Conservation (phyloP, 2,329 filamentous ascomycete species). For the Epichloe amarillans region DNA sequence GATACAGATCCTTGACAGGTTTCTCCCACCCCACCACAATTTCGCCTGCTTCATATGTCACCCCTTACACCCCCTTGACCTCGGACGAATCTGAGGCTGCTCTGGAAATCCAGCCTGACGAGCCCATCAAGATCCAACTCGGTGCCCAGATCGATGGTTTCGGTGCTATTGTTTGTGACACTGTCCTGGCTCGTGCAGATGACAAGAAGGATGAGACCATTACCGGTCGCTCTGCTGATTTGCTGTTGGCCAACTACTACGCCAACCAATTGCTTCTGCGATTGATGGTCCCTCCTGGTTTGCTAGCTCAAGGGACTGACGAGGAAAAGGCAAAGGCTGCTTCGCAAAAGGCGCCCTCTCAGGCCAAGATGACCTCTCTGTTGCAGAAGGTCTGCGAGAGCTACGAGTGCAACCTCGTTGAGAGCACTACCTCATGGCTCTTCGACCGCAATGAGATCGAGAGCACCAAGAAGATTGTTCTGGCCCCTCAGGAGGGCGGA, state of each 20-base stretch:
- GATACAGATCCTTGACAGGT: constrained; percentile 33
- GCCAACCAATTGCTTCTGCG: constrained; percentile 90
- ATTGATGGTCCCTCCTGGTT: constrained; percentile 80
- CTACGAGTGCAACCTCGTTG: constrained; percentile 85
- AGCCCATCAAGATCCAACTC: constrained; percentile 95
- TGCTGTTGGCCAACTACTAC: constrained; percentile 84
- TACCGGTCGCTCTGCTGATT: constrained; percentile 68
- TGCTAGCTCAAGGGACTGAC: constrained; percentile 69
- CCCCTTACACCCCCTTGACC: constrained; percentile 85
- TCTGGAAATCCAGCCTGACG: constrained; percentile 65
- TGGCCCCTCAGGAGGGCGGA: constrained; percentile 71
- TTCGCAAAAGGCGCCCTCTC: constrained; percentile 67
- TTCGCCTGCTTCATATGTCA: constrained; percentile 87
- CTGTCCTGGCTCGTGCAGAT: constrained; percentile 56
- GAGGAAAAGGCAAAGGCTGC: constrained; percentile 93
- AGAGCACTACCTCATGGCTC: constrained; percentile 95
- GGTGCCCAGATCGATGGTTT: constrained; percentile 97
- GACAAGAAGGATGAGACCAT: constrained; percentile 50
- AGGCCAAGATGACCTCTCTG: constrained; percentile 73
- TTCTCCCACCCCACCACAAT: constrained; percentile 91
- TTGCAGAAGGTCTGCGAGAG: constrained; percentile 84
- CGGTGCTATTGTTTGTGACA: constrained; percentile 91
- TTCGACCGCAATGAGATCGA: constrained; percentile 98
- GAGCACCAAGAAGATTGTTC: constrained; percentile 92
- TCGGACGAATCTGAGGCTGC: constrained; percentile 77